These are phyloP conservation scores for Claviceps cyperi DNA, from an alignment of 2,329 filamentous ascomycete genomes.

Conservation along the genomic window DNA sequence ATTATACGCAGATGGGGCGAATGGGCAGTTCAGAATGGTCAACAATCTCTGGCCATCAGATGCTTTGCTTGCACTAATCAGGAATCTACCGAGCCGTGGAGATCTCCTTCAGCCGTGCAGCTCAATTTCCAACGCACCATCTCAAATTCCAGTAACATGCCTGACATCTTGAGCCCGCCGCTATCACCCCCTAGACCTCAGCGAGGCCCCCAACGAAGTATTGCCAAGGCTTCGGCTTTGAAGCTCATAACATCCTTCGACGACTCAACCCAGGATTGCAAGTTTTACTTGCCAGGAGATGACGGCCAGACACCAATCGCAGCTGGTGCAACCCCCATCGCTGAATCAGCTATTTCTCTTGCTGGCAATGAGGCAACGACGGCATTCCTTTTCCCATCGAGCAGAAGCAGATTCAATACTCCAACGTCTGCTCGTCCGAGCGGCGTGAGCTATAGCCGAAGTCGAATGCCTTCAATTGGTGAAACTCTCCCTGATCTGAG, in stretches of 20 bases:
- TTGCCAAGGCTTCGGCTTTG: slow-evolving; percentile 68
- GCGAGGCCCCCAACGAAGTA: slow-evolving; percentile 43
- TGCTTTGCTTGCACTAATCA: slow-evolving; percentile 85
- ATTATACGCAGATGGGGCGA: slow-evolving; percentile 93
- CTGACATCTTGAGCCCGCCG: slow-evolving; percentile 52
- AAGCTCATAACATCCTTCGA: slow-evolving; percentile 89
- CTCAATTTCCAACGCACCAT: slow-evolving; percentile 40
- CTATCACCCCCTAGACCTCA: slow-evolving; percentile 57
- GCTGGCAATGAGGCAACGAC: slow-evolving; percentile 50
- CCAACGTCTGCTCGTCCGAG: slow-evolving; percentile 49
- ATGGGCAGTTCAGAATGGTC: slow-evolving; percentile 70
- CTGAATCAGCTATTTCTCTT: slow-evolving; percentile 54
- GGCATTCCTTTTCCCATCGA: slow-evolving; percentile 51
- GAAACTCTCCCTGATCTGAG: slow-evolving; percentile 31
- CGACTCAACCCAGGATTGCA: slow-evolving; percentile 44
- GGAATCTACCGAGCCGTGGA: slow-evolving; percentile 77
- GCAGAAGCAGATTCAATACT: slow-evolving; percentile 54
- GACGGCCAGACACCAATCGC: slow-evolving; percentile 61
- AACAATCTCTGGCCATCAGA: slow-evolving; percentile 80
- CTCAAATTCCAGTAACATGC: slow-evolving; percentile 29
- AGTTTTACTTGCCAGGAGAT: slow-evolving; percentile 44
- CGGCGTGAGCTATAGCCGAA: slow-evolving; percentile 44
- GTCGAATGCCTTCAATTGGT: slow-evolving; percentile 64
- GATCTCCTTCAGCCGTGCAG: slow-evolving; percentile 61
- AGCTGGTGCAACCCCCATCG: slow-evolving; percentile 76